phyloP scores from a whole-genome alignment of 345 rosid genomes.

The Schrenkiella parvula region DNA sequence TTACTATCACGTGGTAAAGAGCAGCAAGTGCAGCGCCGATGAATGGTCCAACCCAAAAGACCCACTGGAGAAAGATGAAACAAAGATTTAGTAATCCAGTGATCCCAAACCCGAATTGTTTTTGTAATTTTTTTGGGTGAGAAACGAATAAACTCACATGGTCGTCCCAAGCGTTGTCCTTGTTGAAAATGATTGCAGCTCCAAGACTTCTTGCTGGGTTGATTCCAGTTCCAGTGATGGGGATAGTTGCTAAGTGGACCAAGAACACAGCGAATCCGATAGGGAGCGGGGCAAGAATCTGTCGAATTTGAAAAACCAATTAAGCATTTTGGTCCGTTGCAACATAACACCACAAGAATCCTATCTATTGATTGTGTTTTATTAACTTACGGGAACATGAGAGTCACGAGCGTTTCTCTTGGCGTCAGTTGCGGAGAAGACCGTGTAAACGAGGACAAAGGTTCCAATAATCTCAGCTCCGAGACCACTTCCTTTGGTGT shows the following conservation, averaged over 20 bases:
- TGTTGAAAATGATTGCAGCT: constrained; percentile 46
- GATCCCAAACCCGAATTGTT: neutral
- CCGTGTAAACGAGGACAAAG: constrained; percentile 46
- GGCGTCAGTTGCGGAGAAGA: constrained; percentile 50
- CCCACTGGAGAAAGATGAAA: constrained; percentile 30
- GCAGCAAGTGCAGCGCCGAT: constrained; percentile 55
- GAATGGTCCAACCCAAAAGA: constrained; percentile 62
- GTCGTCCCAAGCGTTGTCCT: constrained; percentile 46
- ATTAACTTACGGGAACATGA: constrained; percentile 47
- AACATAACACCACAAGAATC: neutral
- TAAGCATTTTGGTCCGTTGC: neutral
- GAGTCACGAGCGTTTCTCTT: constrained; percentile 57
- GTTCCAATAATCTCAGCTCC: constrained; percentile 50
- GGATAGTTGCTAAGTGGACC: constrained; percentile 54
- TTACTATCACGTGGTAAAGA: constrained; percentile 47
- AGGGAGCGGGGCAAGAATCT: constrained; percentile 48
- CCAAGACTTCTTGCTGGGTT: constrained; percentile 57
- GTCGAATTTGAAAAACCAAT: neutral
- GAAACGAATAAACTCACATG: constrained; percentile 35
- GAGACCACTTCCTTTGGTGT: constrained; percentile 49
- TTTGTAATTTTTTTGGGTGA: neutral
- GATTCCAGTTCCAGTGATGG: constrained; percentile 48
- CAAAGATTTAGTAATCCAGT: neutral
- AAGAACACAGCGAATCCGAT: constrained; percentile 53
- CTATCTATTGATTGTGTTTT: neutral